Evolutionary conservation across 441 rosid genomes (phyloP).

Genomic region (Bruguiera hainesii): DNA sequence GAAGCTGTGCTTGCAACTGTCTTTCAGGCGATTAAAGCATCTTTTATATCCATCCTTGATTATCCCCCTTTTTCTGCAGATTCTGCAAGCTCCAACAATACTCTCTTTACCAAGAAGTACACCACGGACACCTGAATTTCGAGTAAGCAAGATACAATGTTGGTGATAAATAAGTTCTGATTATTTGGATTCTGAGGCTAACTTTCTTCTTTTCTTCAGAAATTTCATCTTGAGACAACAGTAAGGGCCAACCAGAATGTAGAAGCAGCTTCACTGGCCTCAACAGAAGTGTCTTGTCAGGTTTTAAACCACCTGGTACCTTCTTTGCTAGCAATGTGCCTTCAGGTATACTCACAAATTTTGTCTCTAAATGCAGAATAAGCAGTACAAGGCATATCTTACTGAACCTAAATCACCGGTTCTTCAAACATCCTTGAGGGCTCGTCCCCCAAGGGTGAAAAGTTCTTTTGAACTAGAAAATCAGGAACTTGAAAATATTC

Average conservation of each 20-base stretch:
- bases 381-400: slow-evolving; percentile 52
- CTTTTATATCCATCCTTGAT: background rate
- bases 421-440: slow-evolving; percentile 81
- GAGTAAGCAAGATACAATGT: slow-evolving; percentile 35
- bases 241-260: slow-evolving; percentile 73
- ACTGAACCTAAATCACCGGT: slow-evolving; percentile 77
- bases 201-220: slow-evolving; percentile 40
- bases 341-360: slow-evolving; percentile 7
- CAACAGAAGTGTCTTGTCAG: slow-evolving; percentile 70
- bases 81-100: slow-evolving; percentile 66
- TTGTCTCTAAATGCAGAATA: slow-evolving; percentile 35
- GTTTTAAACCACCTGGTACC: slow-evolving; percentile 26
- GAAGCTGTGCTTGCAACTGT: background rate
- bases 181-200: slow-evolving; percentile 6
- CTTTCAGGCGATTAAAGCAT: background rate
- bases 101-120: slow-evolving; percentile 62
- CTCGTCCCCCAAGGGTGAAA: slow-evolving; percentile 75
- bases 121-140: slow-evolving; percentile 80
- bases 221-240: slow-evolving; percentile 82
- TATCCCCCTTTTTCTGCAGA: slow-evolving; percentile 36
- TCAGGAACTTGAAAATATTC: slow-evolving; percentile 84
- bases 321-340: background rate
- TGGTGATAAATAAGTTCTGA: background rate
- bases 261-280: slow-evolving; percentile 75
- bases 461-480: slow-evolving; percentile 67